Evolutionary conservation across 2,329 filamentous ascomycete species (phyloP), one percentile per base, ranked within the genome.

Genomic region (Ophiobolus disseminans): DNA sequence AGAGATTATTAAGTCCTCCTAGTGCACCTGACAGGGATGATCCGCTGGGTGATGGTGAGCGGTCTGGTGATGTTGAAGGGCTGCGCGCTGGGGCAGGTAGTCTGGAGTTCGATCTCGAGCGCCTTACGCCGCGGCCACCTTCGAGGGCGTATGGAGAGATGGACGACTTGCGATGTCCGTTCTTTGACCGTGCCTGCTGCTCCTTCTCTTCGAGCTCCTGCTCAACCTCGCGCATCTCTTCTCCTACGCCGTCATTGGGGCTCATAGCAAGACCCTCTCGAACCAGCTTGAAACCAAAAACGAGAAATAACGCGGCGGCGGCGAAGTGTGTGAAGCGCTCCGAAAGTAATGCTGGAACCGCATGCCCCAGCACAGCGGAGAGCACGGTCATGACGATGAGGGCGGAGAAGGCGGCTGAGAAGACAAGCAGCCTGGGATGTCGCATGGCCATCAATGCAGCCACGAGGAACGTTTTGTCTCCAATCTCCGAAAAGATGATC

Each of bases 361-460:
- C 90, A 68, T 99, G 94, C 16, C 94, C 94, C 3, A 97, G 82
- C 5, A 97, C 81, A 7, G 94, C 94, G 1, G 94, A 97, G 13
- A 99, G 83, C 8, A 97, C 83, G 0, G 94, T 99, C 94, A 99
- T 99, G 70, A 89, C 84, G 50, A 96, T 84, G 36, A 99, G 81
- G 8, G 94, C 95, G 43, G 87, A 86, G 64, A 96, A 93, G n/a
- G 94, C 94, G 6, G 94, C 91, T 2, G 90, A 89, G 76, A 99
- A 99, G 53, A 99, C 94, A 10, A 97, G 83, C 57, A 96, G 79
- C 42, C 94, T 88, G 54, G 94, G 89, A 66, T 99, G 93, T 72
- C 96, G 94, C 94, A 99, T 99, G 10, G 94, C 94, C 94, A 99
- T 99, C 14, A 99, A 84, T 6, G 92, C 93, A 5, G 94, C 94